Evolutionary conservation across 179 eudicot species (phyloP), one percentile per base, ranked within the genome.

Genomic region (Silene noctiflora): DNA sequence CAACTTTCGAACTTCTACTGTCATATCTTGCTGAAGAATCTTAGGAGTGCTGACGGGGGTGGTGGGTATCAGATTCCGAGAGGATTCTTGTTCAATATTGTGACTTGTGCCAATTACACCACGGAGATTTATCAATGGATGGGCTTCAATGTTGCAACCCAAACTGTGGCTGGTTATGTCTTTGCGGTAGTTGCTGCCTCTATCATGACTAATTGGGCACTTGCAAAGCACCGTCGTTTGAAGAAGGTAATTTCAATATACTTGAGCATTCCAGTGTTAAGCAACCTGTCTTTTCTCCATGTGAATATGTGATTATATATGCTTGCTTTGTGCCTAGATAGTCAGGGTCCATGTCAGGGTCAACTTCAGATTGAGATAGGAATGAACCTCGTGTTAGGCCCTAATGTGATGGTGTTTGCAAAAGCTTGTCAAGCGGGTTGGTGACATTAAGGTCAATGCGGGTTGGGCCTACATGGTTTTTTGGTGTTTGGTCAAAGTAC

Each of bases 51-150:
- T 71, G 83, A 76, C 61, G 93, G 93, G 6, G 79, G 80, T 62
- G 93, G 91, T 56, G 96, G 98, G 8, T 95, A 95, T 81, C 93
- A 91, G 83, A 95, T 95, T 76, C 99, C 97, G 29, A 83, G 76
- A 63, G 97, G 98, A 62, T 94, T 94, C 84, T 89, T 94, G 85
- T 94, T 94, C 87, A 92, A 92, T 75, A 82, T 94, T 53, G 97
- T 92, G 74, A 94, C 98, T 1, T 94, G 97, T 81, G 96, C 97
- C 7, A 94, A 92, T 77, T 94, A 94, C 76, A 94, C 95, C 42
- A 92, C 98, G 0, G 96, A 92, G 79, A 94, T 94, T 61, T 94
- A 87, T 83, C 98, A 92, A 91, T 94, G 98, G 96, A 71, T 94
- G 53, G 98, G 98, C n/a, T 94, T 94, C 87, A 94, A 94, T 68